Evolutionary conservation across 345 rosid genomes (phyloP), one percentile per base, ranked within the genome.

Genomic region (Trapa bicornis): DNA sequence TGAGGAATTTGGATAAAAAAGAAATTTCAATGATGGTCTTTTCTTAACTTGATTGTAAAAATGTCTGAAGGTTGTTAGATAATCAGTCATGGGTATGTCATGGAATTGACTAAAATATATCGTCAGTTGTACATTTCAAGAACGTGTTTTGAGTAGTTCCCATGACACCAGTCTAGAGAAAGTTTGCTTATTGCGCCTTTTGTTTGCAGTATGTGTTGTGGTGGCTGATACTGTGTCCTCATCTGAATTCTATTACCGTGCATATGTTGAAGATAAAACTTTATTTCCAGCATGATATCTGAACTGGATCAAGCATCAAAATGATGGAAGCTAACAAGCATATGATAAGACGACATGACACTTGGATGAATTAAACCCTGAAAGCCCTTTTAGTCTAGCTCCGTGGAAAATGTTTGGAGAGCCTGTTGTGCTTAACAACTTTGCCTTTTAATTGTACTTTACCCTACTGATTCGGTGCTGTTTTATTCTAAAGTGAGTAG

Each of bases 401-500:
- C 56, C 6, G 22, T 5, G 11, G 35, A 7, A 2, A 54, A 54
- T 54, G 33, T n/a, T 5, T 5, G 3, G 33, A 6, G 60, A 54
- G 22, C 60, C 33, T 6, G 5, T 22, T 2, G 1, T 5, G 29
- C 5, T 10, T 6, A 54, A 6, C 33, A 54, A 64, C 32, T 64
- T 64, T 61, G 42, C 6, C 65, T 62, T 16, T 37, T 62, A 11
- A 63, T 37, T 16, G 45, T 37, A 38, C 16, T 14, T 43, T 22
- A 14, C 67, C 36, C 7, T n/a, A 4, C 33, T 17, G 17, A n/a
- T 65, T 17, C 2, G 4, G 36, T 37, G 2, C 10, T 45, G 43
- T 17, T 35, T 8, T 53, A 10, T 72, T 35, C 45, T 65, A 61
- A 37, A 82, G 86, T 68, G 64, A 77, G 61, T 65, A 75, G 75